Evolutionary conservation across 106 monocot genomes (phyloP).

Genomic region (Platanthera guangdongensis): DNA sequence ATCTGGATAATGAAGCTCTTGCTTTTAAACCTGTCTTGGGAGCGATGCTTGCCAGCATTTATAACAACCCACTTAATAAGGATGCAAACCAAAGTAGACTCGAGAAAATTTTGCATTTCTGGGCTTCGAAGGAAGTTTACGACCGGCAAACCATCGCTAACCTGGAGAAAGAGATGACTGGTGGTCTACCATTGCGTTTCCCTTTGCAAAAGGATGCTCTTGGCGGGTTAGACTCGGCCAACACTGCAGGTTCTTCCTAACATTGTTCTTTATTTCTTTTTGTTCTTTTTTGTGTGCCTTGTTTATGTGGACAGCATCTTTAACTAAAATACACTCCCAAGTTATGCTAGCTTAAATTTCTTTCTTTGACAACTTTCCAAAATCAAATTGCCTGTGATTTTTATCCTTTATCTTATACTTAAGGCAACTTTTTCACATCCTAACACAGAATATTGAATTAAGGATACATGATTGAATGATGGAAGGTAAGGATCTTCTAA

Average conservation of each 20-base stretch:
- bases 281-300: neutral
- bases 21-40: conserved; percentile 88
- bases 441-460: too few relatives aligned
- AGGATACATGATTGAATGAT: too few relatives aligned
- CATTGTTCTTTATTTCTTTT: neutral
- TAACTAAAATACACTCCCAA: neutral
- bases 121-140: conserved; percentile 92
- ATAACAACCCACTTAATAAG: conserved; percentile 72
- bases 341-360: neutral
- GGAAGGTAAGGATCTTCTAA: too few relatives aligned
- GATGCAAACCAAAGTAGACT: conserved; percentile 65
- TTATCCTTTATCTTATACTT: neutral
- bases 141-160: conserved; percentile 65
- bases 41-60: conserved; percentile 79
- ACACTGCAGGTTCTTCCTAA: conserved; percentile 25
- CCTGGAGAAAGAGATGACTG: conserved; percentile 76
- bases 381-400: neutral
- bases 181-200: conserved; percentile 21
- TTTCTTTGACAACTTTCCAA: neutral
- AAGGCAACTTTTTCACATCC: neutral
- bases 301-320: neutral
- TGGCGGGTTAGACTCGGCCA: conserved; percentile 25
- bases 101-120: conserved; percentile 81
- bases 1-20: conserved; percentile 87
- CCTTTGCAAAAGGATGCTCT: conserved; percentile 19